phyloP scores from a whole-genome alignment of 495 filamentous ascomycete species.

The Stereocaulon alpinum region DNA sequence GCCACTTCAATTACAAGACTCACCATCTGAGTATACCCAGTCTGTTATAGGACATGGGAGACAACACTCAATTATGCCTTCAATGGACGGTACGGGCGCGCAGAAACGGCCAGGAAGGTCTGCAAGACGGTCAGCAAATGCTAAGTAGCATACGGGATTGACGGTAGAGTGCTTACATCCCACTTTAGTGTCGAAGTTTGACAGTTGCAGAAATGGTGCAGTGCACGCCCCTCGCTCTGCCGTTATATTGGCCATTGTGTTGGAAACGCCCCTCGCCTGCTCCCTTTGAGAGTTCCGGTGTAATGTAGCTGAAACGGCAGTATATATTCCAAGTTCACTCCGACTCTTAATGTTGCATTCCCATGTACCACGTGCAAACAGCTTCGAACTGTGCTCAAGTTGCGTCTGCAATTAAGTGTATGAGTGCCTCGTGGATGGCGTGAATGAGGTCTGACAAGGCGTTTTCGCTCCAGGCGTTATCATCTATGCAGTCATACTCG shows the following conservation, averaged over 20 bases:
- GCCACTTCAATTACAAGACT: neutral
- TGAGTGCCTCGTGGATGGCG: neutral
- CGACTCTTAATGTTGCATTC: slow-evolving; percentile 1
- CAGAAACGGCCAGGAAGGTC: slow-evolving; percentile 60
- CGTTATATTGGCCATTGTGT: slow-evolving; percentile 22
- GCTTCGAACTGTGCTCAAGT: neutral
- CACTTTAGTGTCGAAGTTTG: slow-evolving; percentile 45
- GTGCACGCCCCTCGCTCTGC: slow-evolving; percentile 43
- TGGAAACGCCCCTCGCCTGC: neutral
- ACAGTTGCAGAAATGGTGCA: slow-evolving; percentile 51
- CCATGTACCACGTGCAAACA: neutral
- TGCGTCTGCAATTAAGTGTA: neutral
- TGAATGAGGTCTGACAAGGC: neutral
- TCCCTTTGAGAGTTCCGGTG: neutral
- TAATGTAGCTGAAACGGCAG: neutral
- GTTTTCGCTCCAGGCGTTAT: neutral
- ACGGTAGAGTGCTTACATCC: slow-evolving; percentile 49
- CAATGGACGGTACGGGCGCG: slow-evolving; percentile 36
- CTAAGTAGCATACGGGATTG: neutral
- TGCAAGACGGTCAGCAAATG: slow-evolving; percentile 28
- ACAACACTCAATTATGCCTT: slow-evolving; percentile 54
- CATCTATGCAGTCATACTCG: neutral
- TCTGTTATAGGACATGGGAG: slow-evolving; percentile 80
- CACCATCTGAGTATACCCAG: slow-evolving; percentile 67
- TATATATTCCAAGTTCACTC: neutral